Evolutionary conservation across 805 yeast genomes (phyloP).

Genomic region (Cyberlindnera sargentensis): DNA sequence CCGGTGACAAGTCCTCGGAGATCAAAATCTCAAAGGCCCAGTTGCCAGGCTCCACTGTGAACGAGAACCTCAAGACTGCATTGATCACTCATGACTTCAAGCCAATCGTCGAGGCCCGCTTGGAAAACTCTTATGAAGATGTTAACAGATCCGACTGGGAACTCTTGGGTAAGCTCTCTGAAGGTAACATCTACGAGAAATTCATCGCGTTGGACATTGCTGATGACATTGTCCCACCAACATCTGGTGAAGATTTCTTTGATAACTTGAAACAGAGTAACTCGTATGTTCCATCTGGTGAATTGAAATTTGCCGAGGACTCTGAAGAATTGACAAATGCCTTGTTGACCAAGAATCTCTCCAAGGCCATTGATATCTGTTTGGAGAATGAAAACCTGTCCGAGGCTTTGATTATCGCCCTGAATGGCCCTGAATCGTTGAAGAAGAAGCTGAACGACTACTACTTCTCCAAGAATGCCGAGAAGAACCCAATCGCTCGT

Average conservation of each 20-base stretch:
- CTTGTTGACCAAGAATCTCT: conserved; percentile 55
- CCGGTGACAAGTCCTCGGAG: conserved; percentile 33
- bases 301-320: conserved; percentile 38
- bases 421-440: conserved; percentile 54
- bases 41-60: conserved; percentile 29
- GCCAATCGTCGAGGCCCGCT: conserved; percentile 48
- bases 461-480: conserved; percentile 55
- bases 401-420: conserved; percentile 80
- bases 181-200: conserved; percentile 40
- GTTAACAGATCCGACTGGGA: conserved; percentile 58
- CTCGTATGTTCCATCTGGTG: conserved; percentile 42
- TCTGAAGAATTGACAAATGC: conserved; percentile 38
- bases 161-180: conserved; percentile 46
- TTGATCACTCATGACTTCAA: conserved; percentile 47
- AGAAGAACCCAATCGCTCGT: conserved; percentile 53
- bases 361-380: conserved; percentile 61
- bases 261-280: conserved; percentile 26
- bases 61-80: conserved; percentile 45
- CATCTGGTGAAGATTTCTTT: conserved; percentile 31
- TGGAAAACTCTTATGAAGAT: conserved; percentile 32
- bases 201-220: conserved; percentile 29
- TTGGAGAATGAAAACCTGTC: conserved; percentile 53
- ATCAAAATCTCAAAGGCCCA: conserved; percentile 37
- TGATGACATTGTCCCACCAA: conserved; percentile 23
- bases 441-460: conserved; percentile 65